Base-by-base conservation (phyloP, 2,329 filamentous ascomycete species). In the Aspergillus japonicus region DNA sequence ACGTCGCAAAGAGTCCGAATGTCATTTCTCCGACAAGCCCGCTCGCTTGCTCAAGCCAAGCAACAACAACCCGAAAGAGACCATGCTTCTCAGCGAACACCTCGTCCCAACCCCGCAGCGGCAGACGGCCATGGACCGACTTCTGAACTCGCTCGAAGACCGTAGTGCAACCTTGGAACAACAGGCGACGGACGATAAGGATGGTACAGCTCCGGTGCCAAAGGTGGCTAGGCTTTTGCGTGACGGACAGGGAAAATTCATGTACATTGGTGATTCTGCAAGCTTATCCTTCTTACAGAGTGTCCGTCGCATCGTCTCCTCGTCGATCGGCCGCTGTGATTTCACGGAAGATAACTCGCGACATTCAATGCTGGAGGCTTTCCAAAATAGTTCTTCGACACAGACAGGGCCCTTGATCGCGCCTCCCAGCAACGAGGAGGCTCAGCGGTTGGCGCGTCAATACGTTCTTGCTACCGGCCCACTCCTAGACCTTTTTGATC, bases 261-360 rank as follows among this genome's bases (percentile, higher is more conserved):
- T 84, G 66, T 84, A 83, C 63, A 80, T 84, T 29, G 82, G 82
- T 14, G 82, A 84, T 60, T 83, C 80, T 42, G 81, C 81, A 35
- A 82, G 81, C 51, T 69, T 83, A 50, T 83, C 81, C 0, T 83
- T 83, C 56, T 64, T 83, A 39, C 81, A 83, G 64, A 83, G 80
- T 56, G 80, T 83, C 14, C 78, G 81, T 35, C 78, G 82, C 49
- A 74, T 84, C 5, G 78, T 83, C 7, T 78, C 79, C 3, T 75
- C 76, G 11, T 75, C 77, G 21, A 77, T 80, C 23, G 79, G 79
- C 12, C 72, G 75, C 14, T 78, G 76, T 52, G 71, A 72, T 19
- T 71, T 78, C 23, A 78, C 76, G 4, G 73, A 76, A 29, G 76
- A 78, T 54, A 75, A 70, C 31, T 73, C 75, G 14, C 71, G 76